Conservation (phyloP, 495 filamentous ascomycete species). For the Penicillium bovifimosum region DNA sequence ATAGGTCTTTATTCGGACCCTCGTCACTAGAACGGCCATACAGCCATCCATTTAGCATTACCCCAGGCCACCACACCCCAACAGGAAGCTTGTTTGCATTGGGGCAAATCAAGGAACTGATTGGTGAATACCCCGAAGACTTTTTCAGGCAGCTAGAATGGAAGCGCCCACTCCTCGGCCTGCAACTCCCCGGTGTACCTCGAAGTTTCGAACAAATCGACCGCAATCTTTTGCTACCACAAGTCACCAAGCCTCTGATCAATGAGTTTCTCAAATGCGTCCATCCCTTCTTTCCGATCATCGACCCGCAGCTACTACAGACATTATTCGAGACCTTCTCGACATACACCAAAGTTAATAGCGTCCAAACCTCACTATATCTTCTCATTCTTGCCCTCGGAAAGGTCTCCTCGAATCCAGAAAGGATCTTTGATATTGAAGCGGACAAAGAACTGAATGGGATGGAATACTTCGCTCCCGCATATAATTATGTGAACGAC, state of each 20-base stretch:
- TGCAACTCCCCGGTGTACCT: not conserved
- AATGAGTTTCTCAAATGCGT: slow-evolving; percentile 11
- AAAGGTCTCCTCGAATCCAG: slow-evolving; percentile 7
- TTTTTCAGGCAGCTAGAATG: slow-evolving; percentile 15
- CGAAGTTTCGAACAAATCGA: slow-evolving; percentile 1
- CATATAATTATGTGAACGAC: slow-evolving; percentile 5
- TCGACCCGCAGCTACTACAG: slow-evolving; percentile 6
- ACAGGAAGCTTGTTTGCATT: slow-evolving; percentile 13
- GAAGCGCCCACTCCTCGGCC: slow-evolving; percentile 5
- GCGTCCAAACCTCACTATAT: slow-evolving; percentile 8
- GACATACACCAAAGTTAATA: not conserved
- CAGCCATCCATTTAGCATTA: slow-evolving; percentile 7
- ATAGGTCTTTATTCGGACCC: not conserved
- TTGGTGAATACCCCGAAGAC: slow-evolving; percentile 18
- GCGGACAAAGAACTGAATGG: slow-evolving; percentile 1
- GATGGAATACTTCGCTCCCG: slow-evolving; percentile 16
- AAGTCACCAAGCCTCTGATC: not conserved
- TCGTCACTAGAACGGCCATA: not conserved
- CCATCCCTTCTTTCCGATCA: slow-evolving; percentile 13
- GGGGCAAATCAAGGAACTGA: slow-evolving; percentile 12
- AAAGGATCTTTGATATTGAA: slow-evolving; percentile 10
- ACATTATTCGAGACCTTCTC: slow-evolving; percentile 12
- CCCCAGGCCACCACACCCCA: slow-evolving; percentile 12
- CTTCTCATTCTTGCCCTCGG: slow-evolving; percentile 13
- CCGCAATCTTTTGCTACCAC: not conserved